These are phyloP conservation scores for Leishmania gerbilli DNA, from an alignment of 208 protist genomes.

Conservation along the genomic window DNA sequence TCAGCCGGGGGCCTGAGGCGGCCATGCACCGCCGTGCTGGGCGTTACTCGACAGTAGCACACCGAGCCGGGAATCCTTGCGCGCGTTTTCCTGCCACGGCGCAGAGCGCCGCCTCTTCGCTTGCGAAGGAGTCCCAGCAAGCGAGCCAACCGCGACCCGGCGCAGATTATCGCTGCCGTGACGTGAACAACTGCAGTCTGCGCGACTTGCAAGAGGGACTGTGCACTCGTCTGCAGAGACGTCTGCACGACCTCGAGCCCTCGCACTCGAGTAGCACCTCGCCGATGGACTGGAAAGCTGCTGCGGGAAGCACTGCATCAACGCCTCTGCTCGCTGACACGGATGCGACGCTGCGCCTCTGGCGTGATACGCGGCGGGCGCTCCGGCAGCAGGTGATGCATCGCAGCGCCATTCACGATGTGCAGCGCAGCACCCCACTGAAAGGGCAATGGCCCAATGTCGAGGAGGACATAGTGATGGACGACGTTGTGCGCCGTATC, in stretches of 20 bases:
- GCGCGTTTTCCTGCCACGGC: background rate
- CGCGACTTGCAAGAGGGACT: slow-evolving; percentile 18
- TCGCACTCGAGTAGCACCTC: background rate
- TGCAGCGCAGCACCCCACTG: background rate
- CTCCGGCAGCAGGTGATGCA: background rate
- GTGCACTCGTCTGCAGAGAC: background rate
- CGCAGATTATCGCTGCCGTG: background rate
- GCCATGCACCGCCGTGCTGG: slow-evolving; percentile 4
- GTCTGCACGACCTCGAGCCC: background rate
- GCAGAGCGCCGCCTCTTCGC: background rate
- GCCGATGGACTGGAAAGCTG: background rate
- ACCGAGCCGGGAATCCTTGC: too few relatives aligned
- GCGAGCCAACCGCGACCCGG: background rate
- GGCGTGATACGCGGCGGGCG: slow-evolving; percentile 2
- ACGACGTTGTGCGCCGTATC: background rate
- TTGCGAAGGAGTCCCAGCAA: background rate
- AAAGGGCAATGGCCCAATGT: background rate
- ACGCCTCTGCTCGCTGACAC: background rate
- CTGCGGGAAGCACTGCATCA: background rate
- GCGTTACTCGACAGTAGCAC: background rate
- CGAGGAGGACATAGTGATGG: background rate
- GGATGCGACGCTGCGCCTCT: slow-evolving; percentile 7
- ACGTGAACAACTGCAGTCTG: background rate
- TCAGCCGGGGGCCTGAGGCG: background rate
- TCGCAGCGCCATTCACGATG: background rate